Evolutionary conservation across 257 asterid species (phyloP).

Genomic region (Mitragyna speciosa): DNA sequence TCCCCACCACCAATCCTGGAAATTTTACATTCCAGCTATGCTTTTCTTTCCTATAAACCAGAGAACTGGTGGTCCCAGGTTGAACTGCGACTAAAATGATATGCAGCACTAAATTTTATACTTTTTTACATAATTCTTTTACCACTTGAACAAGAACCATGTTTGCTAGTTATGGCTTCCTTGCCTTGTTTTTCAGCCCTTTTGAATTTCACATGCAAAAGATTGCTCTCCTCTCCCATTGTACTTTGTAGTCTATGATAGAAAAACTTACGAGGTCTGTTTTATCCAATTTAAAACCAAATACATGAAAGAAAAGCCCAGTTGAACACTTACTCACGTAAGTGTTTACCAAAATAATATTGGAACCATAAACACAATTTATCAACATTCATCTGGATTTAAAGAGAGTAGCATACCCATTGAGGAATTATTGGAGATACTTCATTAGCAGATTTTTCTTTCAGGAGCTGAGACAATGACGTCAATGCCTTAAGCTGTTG

Average conservation of each 20-base stretch:
- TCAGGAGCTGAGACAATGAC: slow-evolving; percentile 68
- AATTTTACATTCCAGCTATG: background rate
- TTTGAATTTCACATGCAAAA: background rate
- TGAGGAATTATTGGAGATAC: slow-evolving; percentile 66
- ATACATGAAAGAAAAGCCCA: background rate
- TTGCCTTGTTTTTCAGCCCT: background rate
- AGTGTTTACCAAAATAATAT: background rate
- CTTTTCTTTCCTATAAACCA: background rate
- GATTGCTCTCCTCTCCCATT: background rate
- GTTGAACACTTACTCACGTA: background rate
- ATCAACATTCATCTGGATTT: slow-evolving; percentile 14
- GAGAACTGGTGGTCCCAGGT: background rate
- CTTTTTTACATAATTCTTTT: background rate
- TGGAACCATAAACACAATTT: background rate
- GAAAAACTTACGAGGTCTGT: background rate
- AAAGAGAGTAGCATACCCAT: slow-evolving; percentile 62
- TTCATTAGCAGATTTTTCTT: slow-evolving; percentile 68
- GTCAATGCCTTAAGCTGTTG: slow-evolving; percentile 89
- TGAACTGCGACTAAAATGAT: background rate
- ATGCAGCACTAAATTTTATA: background rate
- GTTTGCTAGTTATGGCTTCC: background rate
- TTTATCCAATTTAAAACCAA: background rate
- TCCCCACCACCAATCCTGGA: background rate
- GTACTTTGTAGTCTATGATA: background rate
- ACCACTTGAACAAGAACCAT: background rate